Percentiles rank a stretch among this genome's conserved stretches.
These are phyloP conservation scores for Pyrus hybrid DNA, from an alignment of 331 rosid genomes.

Conservation along the genomic window DNA sequence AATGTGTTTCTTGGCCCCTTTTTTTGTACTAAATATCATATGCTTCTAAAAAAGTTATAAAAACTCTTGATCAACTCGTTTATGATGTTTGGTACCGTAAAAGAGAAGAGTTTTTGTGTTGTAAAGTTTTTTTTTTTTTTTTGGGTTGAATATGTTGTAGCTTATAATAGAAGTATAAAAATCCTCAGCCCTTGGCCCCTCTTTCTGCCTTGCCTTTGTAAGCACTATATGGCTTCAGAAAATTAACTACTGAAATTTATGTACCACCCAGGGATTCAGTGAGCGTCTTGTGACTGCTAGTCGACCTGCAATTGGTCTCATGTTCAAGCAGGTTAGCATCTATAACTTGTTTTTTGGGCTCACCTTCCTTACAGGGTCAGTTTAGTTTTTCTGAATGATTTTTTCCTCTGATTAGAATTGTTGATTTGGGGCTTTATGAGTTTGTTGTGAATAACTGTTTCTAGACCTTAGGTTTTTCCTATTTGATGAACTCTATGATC, in stretches of 20 bases:
- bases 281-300: constrained; percentile 93
- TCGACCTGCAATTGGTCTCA: constrained; percentile 93
- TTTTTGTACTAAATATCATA: not conserved
- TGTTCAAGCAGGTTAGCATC: constrained; percentile 88
- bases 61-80: not conserved
- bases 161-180: not conserved
- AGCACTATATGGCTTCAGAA: not conserved
- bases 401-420: not conserved
- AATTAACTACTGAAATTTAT: not conserved
- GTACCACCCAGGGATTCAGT: constrained; percentile 73
- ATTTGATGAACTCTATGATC: not conserved
- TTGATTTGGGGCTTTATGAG: not conserved
- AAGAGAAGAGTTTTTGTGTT: not conserved
- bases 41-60: not conserved
- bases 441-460: constrained; percentile 4
- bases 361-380: not conserved
- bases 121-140: not conserved
- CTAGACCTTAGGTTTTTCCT: not conserved
- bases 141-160: not conserved
- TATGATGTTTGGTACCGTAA: not conserved
- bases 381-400: not conserved
- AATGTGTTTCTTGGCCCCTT: not conserved
- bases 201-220: not conserved
- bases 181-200: not conserved
- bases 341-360: not conserved